Evolutionary conservation across 768 basidiomycete genomes (phyloP).

Genomic region (Lactarius tabidus): DNA sequence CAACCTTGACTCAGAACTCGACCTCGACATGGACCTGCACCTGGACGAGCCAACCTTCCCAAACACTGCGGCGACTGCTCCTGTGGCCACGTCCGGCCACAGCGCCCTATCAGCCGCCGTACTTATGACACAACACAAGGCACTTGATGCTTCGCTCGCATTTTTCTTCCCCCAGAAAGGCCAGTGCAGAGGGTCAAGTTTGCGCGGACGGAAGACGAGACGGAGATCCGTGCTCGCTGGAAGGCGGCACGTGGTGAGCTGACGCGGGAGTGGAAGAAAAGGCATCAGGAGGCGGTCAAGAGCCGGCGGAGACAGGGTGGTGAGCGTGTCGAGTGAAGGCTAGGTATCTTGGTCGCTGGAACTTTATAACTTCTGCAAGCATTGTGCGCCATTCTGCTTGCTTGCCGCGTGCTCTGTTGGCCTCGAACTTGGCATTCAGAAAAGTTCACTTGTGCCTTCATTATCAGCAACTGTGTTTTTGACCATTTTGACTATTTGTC

Average conservation of each 20-base stretch:
- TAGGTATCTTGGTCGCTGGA: too few relatives aligned
- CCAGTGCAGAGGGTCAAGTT: conserved; percentile 42
- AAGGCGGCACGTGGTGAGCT: conserved; percentile 62
- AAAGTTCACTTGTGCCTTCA: too few relatives aligned
- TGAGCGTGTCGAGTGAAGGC: conserved; percentile 33
- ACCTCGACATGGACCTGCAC: conserved; percentile 51
- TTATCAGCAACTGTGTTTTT: too few relatives aligned
- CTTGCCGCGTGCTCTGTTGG: too few relatives aligned
- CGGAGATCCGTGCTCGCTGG: conserved; percentile 66
- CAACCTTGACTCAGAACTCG: conserved; percentile 67
- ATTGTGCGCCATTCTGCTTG: too few relatives aligned
- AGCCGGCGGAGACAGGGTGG: conserved; percentile 50
- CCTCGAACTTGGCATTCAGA: too few relatives aligned
- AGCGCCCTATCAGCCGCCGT: not conserved
- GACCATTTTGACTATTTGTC: too few relatives aligned
- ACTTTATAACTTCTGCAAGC: too few relatives aligned
- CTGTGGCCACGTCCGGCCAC: not conserved
- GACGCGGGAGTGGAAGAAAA: conserved; percentile 73
- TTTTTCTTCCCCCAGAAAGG: conserved; percentile 22
- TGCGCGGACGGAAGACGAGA: conserved; percentile 47
- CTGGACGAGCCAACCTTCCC: conserved; percentile 23
- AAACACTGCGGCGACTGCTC: not conserved
- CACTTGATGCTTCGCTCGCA: conserved; percentile 14
- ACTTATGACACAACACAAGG: not conserved
- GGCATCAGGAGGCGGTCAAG: conserved; percentile 73